Evolutionary conservation across 2,329 filamentous ascomycete genomes (phyloP), one percentile per base, ranked within the genome.

Genomic region (Apiospora koreana): DNA sequence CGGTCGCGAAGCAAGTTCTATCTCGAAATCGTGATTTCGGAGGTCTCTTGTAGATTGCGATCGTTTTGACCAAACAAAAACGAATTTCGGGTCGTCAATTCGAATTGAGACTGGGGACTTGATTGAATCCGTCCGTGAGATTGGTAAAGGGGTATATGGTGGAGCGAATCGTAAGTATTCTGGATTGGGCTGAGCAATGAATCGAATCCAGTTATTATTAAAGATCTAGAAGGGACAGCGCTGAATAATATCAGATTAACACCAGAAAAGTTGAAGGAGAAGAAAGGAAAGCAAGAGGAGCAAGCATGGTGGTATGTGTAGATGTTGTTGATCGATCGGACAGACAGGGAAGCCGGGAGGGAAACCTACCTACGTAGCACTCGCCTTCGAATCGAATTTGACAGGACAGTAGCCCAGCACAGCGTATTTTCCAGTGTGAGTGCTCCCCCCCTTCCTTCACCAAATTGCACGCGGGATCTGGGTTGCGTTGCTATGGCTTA

Each of bases 71-170:
- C 31, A 62, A 62, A 62, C 28, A 35, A 38, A 62, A 38, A 12
- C 18, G n/a, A n/a, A 23, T 14, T 18, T 62, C 18, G 54, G 54
- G 31, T 38, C 18, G 54, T 12, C 38, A 62, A 14, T n/a, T 38
- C 31, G 31, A 38, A 62, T 62, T 5, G 9, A n/a, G 21, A 38
- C 54, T 12, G 21, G 54, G 54, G 1, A n/a, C 23, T 62, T 35
- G 31, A 18, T 62, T 38, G 54, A 23, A 21, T 31, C 54, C 3
- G 54, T 62, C 54, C 31, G 54, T 8, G 10, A 23, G 9, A 23
- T 38, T n/a, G 54, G n/a, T 31, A 62, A 62, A 62, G 54, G 54
- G 54, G 54, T 38, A 38, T 62, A 38, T 62, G 21, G 54, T 62
- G 54, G 54, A 62, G 28, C 54, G 31, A 18, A 62, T 62, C 54